Evolutionary conservation across 75 land plant species (phyloP).

Genomic region (Cunninghamia lanceolata): DNA sequence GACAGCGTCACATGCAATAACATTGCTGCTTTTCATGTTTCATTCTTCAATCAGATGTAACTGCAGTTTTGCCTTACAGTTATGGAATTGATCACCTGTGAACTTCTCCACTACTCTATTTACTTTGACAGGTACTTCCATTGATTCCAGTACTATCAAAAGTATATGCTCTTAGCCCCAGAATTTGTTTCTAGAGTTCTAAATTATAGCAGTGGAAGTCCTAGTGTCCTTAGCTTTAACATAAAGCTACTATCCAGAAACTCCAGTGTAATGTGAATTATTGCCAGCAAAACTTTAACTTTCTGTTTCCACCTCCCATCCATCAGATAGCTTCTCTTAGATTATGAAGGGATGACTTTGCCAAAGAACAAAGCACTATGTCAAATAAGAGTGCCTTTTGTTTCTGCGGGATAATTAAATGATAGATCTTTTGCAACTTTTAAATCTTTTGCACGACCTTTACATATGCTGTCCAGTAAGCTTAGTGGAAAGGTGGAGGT

Average conservation of each 20-base stretch:
- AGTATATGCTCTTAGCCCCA: not conserved
- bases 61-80: too few species aligned
- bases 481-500: not conserved
- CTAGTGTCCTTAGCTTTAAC: not conserved
- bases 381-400: not conserved
- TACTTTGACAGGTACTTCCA: too few species aligned
- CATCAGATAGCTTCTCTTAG: not conserved
- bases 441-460: not conserved
- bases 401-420: not conserved
- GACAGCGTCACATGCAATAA: too few species aligned
- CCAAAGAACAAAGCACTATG: not conserved
- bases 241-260: not conserved
- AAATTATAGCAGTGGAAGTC: not conserved
- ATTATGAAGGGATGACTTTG: not conserved
- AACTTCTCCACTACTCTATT: too few species aligned
- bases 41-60: too few species aligned
- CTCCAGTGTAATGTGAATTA: not conserved
- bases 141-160: not conserved
- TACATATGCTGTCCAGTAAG: not conserved
- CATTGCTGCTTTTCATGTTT: too few species aligned
- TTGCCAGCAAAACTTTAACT: not conserved
- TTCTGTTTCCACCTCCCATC: not conserved
- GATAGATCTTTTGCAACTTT: not conserved
- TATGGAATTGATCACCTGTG: too few species aligned
- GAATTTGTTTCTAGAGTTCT: not conserved